Evolutionary conservation across 352 stramenopile species (phyloP), one percentile per base, ranked within the genome.

Genomic region (Globisporangium nunn): DNA sequence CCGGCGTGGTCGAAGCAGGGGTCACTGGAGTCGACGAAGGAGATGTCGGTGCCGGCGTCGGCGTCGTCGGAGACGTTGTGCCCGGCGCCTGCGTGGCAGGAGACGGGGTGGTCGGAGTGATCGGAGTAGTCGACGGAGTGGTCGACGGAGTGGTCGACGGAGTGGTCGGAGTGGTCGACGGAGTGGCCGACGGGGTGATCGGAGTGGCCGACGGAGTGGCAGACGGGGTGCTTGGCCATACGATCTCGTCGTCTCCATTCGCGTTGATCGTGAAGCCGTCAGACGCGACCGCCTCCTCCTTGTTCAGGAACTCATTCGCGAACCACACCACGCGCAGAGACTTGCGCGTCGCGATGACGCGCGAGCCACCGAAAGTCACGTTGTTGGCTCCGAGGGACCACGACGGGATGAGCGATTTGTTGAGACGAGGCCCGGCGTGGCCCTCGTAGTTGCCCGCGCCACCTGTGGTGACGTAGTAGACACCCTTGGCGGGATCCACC

Each of bases 361-460:
- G 68, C 17, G 71, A 79, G 44, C 68, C 65, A 15, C 74, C 74
- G 46, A 75, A 84, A 4, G 62, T 67, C 55, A 68, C 62, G 61
- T 79, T 77, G 60, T 78, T 79, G 6, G 61, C 33, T 12, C 33
- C 51, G 12, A 80, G 49, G 33, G 71, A 78, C 73, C 73, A 83
- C 54, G 56, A 73, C 56, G 70, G 72, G 44, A 66, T 60, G 10
- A 61, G 30, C 2, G 66, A 62, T n/a, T 49, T 58, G 1, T 46
- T 43, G 37, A 81, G 63, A 2, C 70, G 72, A 18, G 64, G 63
- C 11, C 62, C 66, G 14, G 68, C 68, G 53, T 74, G 69, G n/a
- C 70, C 74, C 40, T 84, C 74, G 56, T 77, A 73, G 63, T 84
- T 84, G 44, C 74, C 74, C 39, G 63, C 74, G 0, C 71, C 75